These are phyloP conservation scores for Jatropha multifida DNA, from an alignment of 441 rosid species.

Conservation along the genomic window DNA sequence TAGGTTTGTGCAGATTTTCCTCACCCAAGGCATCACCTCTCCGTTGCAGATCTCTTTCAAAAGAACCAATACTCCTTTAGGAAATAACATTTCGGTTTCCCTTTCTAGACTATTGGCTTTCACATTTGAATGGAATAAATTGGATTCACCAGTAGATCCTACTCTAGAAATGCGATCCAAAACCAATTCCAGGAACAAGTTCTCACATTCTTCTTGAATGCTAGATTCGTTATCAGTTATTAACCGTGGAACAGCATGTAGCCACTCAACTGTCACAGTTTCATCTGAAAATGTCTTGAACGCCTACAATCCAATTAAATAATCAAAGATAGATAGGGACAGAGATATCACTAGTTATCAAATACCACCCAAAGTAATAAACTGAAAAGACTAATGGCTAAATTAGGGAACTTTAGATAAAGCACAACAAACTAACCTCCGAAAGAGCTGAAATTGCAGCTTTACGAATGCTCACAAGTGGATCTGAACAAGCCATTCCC, in stretches of 20 bases:
- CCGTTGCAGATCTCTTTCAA: slow-evolving; percentile 66
- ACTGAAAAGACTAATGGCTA: slow-evolving; percentile 5
- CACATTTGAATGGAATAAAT: slow-evolving; percentile 24
- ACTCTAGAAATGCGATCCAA: slow-evolving; percentile 67
- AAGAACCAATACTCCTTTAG: slow-evolving; percentile 62
- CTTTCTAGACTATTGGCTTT: slow-evolving; percentile 37
- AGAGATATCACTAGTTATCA: not conserved
- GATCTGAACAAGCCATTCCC: slow-evolving; percentile 93
- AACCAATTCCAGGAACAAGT: slow-evolving; percentile 77
- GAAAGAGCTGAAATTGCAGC: slow-evolving; percentile 90
- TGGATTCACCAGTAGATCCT: slow-evolving; percentile 37
- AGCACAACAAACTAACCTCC: slow-evolving; percentile 55
- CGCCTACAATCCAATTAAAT: slow-evolving; percentile 42
- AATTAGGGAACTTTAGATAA: slow-evolving; percentile 11
- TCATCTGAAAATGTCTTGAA: slow-evolving; percentile 62
- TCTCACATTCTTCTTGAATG: slow-evolving; percentile 96
- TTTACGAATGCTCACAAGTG: slow-evolving; percentile 89
- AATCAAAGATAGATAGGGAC: not conserved
- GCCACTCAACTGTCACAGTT: slow-evolving; percentile 71
- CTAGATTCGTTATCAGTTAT: slow-evolving; percentile 82
- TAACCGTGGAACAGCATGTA: slow-evolving; percentile 83
- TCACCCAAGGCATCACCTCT: slow-evolving; percentile 90
- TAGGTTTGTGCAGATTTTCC: slow-evolving; percentile 71
- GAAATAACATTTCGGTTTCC: slow-evolving; percentile 50
- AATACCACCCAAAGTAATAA: not conserved